Conservation (phyloP, 2,329 filamentous ascomycete species). For the Cordyceps cateniannulata region DNA sequence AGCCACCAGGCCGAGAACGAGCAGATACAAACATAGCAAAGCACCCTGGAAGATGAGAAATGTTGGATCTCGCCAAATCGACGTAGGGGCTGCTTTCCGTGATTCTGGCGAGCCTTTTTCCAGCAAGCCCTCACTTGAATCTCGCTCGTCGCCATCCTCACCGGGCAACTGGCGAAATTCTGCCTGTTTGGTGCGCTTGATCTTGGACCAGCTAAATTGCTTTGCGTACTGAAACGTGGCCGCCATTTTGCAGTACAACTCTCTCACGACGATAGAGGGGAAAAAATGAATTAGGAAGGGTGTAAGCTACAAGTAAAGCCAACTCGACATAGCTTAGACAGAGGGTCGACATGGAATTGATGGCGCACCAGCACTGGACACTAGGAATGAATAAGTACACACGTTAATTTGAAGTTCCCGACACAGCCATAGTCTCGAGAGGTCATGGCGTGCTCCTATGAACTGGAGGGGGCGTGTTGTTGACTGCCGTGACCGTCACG, state of each 20-base stretch:
- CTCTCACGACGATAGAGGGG: too few species aligned
- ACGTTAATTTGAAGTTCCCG: not conserved
- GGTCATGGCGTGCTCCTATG: not conserved
- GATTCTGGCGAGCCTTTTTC: not conserved
- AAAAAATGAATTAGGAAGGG: not conserved
- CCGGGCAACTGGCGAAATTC: not conserved
- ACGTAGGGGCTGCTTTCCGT: too few species aligned
- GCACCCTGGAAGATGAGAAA: not conserved
- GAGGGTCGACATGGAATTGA: too few species aligned
- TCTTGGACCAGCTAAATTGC: conserved; percentile 9
- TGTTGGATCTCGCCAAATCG: not conserved
- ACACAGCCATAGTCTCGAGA: not conserved
- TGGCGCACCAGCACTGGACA: not conserved
- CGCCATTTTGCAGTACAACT: conserved; percentile 5
- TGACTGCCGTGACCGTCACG: not conserved
- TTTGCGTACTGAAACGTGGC: conserved; percentile 5
- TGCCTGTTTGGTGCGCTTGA: not conserved
- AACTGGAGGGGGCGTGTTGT: not conserved
- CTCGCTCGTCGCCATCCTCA: not conserved
- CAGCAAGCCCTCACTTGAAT: not conserved
- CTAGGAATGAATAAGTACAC: not conserved
- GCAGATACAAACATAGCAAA: not conserved
- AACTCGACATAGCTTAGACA: not conserved
- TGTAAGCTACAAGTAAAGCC: not conserved
- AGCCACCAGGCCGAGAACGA: not conserved